A percentile compares a stretch with the other conserved stretches of the same genome.
Evolutionary conservation across 2,329 filamentous ascomycete genomes (phyloP).

Genomic region (Penicillium sp.): DNA sequence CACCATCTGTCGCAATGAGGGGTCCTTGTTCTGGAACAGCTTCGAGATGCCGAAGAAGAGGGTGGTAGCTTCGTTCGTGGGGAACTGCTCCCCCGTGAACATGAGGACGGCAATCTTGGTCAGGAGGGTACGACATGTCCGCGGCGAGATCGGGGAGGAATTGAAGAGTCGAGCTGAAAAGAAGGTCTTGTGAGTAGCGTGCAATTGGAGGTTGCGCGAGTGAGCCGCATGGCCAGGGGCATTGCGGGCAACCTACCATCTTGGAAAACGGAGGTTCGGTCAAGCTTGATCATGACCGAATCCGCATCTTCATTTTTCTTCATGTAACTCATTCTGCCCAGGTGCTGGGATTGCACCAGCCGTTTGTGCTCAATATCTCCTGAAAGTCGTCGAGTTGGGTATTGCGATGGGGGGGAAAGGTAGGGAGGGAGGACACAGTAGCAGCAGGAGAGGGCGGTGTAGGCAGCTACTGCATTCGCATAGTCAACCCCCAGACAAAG

Average conservation of each 20-base stretch:
- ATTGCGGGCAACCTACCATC: conserved; percentile 68
- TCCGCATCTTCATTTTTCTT: conserved; percentile 99
- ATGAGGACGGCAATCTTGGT: conserved; percentile 96
- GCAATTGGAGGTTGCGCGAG: conserved; percentile 15
- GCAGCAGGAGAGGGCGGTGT: conserved; percentile 26
- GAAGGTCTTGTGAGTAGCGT: conserved; percentile 16
- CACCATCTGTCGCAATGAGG: conserved; percentile 96
- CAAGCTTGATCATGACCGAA: conserved; percentile 90
- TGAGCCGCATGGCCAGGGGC: conserved; percentile 24
- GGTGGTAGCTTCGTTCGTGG: conserved; percentile 93
- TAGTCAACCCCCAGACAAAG: conserved; percentile 17
- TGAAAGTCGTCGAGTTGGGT: conserved; percentile 25
- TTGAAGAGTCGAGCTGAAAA: conserved; percentile 90
- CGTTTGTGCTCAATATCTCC: conserved; percentile 25
- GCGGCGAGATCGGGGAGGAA: conserved; percentile 91
- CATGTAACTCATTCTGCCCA: conserved; percentile 78
- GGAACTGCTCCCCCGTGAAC: conserved; percentile 96
- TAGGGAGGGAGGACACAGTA: conserved; percentile 24
- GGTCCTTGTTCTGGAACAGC: conserved; percentile 99
- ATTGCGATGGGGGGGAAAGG: conserved; percentile 22
- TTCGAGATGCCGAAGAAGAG: conserved; percentile 99
- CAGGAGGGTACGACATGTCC: conserved; percentile 94
- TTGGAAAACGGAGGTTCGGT: conserved; percentile 97
- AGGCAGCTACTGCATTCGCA: conserved; percentile 26
- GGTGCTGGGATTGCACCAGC: conserved; percentile 36